phyloP scores from a whole-genome alignment of 2,329 filamentous ascomycete species.

The Seiridium cupressi region DNA sequence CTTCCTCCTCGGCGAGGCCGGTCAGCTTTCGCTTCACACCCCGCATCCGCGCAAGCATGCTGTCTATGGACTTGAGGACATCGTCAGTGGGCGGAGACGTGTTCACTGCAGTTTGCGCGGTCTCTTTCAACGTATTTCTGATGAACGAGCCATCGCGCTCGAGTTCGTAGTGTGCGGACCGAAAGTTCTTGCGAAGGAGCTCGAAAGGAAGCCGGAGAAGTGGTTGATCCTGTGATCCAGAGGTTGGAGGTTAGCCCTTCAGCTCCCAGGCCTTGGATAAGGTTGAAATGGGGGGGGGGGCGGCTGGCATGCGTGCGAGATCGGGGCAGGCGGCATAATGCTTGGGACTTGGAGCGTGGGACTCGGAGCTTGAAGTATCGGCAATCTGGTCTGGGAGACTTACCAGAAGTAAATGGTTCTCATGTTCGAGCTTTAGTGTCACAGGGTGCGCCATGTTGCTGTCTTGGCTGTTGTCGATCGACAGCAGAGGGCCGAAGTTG shows the following conservation, averaged over 20 bases:
- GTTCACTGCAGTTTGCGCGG: slow-evolving; percentile 65
- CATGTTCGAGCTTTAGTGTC: slow-evolving; percentile 62
- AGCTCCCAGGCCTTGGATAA: too few species aligned
- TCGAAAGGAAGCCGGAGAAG: slow-evolving; percentile 91
- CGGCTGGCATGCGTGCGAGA: too few species aligned
- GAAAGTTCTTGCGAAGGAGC: slow-evolving; percentile 91
- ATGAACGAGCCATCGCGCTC: slow-evolving; percentile 68
- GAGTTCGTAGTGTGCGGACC: slow-evolving; percentile 73
- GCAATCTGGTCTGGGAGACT: slow-evolving; percentile 15
- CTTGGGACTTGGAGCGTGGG: neutral
- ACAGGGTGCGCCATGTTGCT: neutral
- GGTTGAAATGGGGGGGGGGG: too few species aligned
- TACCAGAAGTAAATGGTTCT: slow-evolving; percentile 74
- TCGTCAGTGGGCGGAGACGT: slow-evolving; percentile 63
- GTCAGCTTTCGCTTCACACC: slow-evolving; percentile 86
- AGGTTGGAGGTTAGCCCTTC: neutral
- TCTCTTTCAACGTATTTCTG: slow-evolving; percentile 59
- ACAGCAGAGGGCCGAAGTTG: too few species aligned
- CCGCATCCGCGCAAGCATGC: slow-evolving; percentile 82
- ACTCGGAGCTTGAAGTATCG: neutral
- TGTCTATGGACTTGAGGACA: slow-evolving; percentile 77
- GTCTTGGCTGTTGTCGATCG: neutral
- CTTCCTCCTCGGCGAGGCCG: slow-evolving; percentile 75
- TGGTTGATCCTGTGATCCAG: slow-evolving; percentile 74
- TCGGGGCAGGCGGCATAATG: too few species aligned